Percentiles rank a stretch among this genome's conserved stretches.
Evolutionary conservation across 257 asterid genomes (phyloP).

Genomic region (Sherardia arvensis): DNA sequence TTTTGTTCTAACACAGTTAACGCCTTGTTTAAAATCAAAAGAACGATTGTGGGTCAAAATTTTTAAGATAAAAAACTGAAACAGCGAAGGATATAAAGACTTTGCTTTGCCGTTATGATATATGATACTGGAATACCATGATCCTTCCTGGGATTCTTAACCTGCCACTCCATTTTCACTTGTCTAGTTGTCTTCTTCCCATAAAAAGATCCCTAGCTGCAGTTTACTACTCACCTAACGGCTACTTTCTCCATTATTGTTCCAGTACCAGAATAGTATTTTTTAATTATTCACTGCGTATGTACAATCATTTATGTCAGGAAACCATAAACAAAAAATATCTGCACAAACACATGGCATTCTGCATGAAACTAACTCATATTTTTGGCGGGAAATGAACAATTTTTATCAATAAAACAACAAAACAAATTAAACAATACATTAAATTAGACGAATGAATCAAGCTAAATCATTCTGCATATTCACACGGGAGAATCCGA

Average conservation of each 20-base stretch:
- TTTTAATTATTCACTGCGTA: too few species aligned
- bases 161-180: background rate
- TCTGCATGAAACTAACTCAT: conserved; percentile 9
- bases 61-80: too few species aligned
- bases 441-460: background rate
- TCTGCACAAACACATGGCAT: conserved; percentile 13
- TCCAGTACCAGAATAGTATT: background rate
- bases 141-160: background rate
- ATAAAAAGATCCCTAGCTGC: conserved; percentile 19
- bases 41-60: too few species aligned
- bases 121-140: background rate
- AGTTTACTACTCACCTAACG: conserved; percentile 33
- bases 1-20: too few species aligned
- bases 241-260: conserved; percentile 37
- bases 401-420: background rate
- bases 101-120: too few species aligned
- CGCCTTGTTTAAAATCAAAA: too few species aligned
- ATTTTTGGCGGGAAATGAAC: conserved; percentile 37
- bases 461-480: background rate
- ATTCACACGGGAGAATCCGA: conserved; percentile 43
- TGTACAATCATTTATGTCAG: too few species aligned
- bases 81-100: too few species aligned
- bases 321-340: background rate
- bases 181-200: conserved; percentile 20
- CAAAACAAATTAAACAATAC: background rate